Evolutionary conservation across 2,329 filamentous ascomycete species (phyloP).

Genomic region (Myotisia sp.): DNA sequence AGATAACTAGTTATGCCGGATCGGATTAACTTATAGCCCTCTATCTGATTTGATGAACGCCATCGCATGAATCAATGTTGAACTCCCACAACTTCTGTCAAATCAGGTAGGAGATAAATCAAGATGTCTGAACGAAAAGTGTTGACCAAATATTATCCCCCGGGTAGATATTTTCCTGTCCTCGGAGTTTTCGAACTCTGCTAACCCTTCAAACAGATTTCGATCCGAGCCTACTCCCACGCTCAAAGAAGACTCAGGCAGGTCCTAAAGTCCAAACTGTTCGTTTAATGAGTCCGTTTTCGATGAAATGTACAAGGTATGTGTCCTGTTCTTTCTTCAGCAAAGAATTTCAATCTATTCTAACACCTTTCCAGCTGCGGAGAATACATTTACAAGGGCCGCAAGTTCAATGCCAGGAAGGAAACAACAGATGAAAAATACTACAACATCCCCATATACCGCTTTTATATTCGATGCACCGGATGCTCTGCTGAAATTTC

Average conservation of each 20-base stretch:
- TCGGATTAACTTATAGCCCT: too few relatives aligned
- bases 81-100: too few relatives aligned
- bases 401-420: constrained; percentile 92
- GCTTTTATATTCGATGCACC: constrained; percentile 85
- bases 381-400: constrained; percentile 81
- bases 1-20: too few relatives aligned
- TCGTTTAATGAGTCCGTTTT: constrained; percentile 78
- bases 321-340: constrained; percentile 17
- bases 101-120: too few relatives aligned
- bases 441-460: constrained; percentile 70
- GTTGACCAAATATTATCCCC: constrained; percentile 35
- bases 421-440: constrained; percentile 87
- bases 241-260: constrained; percentile 46
- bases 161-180: background rate
- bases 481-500: constrained; percentile 75
- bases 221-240: constrained; percentile 67
- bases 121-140: constrained; percentile 79
- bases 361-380: constrained; percentile 34
- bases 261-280: constrained; percentile 76
- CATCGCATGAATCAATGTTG: too few relatives aligned
- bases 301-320: constrained; percentile 49
- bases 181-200: background rate
- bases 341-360: background rate
- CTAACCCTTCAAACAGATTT: constrained; percentile 36
- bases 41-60: too few relatives aligned